Percentiles rank a stretch among this genome's conserved stretches.
Conservation (phyloP, 2,329 filamentous ascomycete genomes). For the Cordyceps farinosa region DNA sequence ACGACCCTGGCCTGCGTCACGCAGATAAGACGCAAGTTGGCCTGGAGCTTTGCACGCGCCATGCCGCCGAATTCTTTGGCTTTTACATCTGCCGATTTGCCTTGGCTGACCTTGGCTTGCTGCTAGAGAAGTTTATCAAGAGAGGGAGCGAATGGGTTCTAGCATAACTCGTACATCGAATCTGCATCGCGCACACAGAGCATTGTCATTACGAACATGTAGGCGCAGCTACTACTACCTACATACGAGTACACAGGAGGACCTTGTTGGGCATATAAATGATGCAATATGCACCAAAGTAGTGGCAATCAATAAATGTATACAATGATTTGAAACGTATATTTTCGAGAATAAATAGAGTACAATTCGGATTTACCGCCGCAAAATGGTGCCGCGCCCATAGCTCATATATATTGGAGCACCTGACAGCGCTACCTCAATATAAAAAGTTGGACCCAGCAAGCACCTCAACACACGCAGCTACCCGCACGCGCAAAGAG, state of each 20-base stretch:
- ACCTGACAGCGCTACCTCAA: background rate
- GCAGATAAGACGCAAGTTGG: conserved; percentile 93
- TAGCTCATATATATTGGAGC: background rate
- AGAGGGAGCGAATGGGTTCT: conserved; percentile 91
- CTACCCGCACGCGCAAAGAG: background rate
- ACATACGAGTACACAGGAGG: too few species aligned
- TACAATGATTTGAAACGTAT: too few species aligned
- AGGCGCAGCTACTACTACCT: background rate
- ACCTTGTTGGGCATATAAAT: too few species aligned
- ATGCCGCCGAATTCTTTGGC: conserved; percentile 95
- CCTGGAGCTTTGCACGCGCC: conserved; percentile 85
- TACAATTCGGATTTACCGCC: too few species aligned
- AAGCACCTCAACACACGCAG: background rate
- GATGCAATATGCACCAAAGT: too few species aligned
- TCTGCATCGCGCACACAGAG: background rate
- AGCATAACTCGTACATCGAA: conserved; percentile 24
- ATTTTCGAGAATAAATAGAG: too few species aligned
- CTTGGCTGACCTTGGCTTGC: conserved; percentile 74
- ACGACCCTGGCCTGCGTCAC: conserved; percentile 87
- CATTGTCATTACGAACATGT: background rate
- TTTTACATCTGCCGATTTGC: conserved; percentile 96
- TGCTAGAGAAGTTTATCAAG: conserved; percentile 97
- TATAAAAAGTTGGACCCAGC: conserved; percentile 6
- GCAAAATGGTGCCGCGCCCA: too few species aligned
- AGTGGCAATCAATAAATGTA: too few species aligned